A percentile compares a stretch with the other conserved stretches of the same genome.
phyloP scores from a whole-genome alignment of 495 filamentous ascomycete species.

The Penicillium antarcticum region DNA sequence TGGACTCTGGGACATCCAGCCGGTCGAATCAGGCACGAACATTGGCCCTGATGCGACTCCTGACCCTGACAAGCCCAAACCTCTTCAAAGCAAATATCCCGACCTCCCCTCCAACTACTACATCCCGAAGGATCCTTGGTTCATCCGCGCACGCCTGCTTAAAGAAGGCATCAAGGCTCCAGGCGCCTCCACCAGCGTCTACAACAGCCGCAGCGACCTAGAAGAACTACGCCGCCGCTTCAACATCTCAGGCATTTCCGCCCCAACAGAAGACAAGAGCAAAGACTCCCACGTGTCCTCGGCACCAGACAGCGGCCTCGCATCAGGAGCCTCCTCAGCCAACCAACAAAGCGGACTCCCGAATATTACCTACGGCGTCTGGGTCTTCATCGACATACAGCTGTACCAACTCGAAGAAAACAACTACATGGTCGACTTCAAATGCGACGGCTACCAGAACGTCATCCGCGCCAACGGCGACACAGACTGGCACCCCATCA shows the following conservation, averaged over 20 bases:
- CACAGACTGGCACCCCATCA: slow-evolving; percentile 45
- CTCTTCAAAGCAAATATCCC: slow-evolving; percentile 47
- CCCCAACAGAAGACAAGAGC: slow-evolving; percentile 33
- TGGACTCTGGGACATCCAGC: slow-evolving; percentile 70
- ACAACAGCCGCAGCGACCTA: slow-evolving; percentile 57
- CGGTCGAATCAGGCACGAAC: slow-evolving; percentile 36
- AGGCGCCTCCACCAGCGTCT: slow-evolving; percentile 48
- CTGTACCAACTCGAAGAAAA: slow-evolving; percentile 92
- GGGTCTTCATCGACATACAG: slow-evolving; percentile 92
- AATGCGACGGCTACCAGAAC: slow-evolving; percentile 96
- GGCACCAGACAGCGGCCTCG: slow-evolving; percentile 21
- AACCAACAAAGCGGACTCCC: slow-evolving; percentile 32
- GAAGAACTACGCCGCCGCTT: slow-evolving; percentile 47
- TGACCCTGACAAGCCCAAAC: slow-evolving; percentile 28
- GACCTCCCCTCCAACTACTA: slow-evolving; percentile 59
- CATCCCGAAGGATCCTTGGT: slow-evolving; percentile 91
- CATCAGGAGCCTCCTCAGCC: slow-evolving; percentile 42
- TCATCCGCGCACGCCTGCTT: slow-evolving; percentile 82
- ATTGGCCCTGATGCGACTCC: slow-evolving; percentile 21
- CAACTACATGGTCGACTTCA: slow-evolving; percentile 97
- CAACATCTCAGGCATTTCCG: slow-evolving; percentile 41
- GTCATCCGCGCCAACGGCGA: slow-evolving; percentile 50
- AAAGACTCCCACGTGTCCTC: slow-evolving; percentile 17
- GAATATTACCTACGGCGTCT: slow-evolving; percentile 42
- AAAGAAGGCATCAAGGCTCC: slow-evolving; percentile 66